A percentile compares a stretch with the other conserved stretches of the same genome.
Evolutionary conservation across 202 grass and related monocot species (phyloP).

Genomic region (Eragrostis tef): DNA sequence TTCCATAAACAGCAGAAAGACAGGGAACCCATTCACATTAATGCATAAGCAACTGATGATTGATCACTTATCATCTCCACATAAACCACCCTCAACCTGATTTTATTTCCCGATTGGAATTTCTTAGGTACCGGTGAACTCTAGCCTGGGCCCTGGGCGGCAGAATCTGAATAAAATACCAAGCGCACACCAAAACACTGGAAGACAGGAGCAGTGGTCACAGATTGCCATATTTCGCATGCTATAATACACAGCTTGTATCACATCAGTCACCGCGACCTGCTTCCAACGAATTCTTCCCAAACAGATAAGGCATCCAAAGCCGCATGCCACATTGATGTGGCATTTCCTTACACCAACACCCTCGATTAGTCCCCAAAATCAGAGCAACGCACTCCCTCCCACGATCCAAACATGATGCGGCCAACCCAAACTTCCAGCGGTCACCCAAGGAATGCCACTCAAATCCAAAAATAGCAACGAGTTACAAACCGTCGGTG

Average conservation of each 20-base stretch:
- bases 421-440: too few species aligned
- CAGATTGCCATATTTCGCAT: background rate
- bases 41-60: background rate
- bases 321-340: background rate
- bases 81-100: background rate
- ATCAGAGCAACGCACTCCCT: conserved; percentile 6
- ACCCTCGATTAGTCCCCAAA: conserved; percentile 4
- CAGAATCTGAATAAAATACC: background rate
- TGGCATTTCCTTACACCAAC: background rate
- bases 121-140: background rate
- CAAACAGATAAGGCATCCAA: conserved; percentile 12
- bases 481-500: conserved; percentile 1
- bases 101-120: background rate
- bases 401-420: background rate
- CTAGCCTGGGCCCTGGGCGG: background rate
- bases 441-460: background rate
- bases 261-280: background rate
- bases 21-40: background rate
- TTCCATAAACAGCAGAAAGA: conserved; percentile 2
- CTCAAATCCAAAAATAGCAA: conserved; percentile 20
- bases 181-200: background rate
- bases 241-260: background rate
- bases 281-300: conserved; percentile 6
- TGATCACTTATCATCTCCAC: background rate
- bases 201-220: background rate